Base-by-base conservation (phyloP, 2,329 filamentous ascomycete genomes). In the Colletotrichum echinochloae region DNA sequence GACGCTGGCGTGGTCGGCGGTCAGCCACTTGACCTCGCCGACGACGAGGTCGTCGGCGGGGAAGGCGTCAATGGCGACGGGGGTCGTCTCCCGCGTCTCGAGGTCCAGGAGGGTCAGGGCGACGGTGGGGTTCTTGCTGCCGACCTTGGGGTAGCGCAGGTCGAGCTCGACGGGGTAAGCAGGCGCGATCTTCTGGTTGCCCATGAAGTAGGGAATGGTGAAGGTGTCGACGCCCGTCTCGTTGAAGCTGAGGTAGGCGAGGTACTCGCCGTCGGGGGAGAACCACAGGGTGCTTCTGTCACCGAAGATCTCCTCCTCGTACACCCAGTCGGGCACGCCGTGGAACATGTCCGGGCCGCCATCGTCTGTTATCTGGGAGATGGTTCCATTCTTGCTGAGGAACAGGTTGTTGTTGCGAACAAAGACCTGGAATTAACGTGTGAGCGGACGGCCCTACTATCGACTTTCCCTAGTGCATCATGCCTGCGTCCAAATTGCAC, bases 161-260 rank as follows among this genome's bases (percentile, higher is more conserved):
- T 91, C 85, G 2, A 92, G 80, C 73, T 92, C 87, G 0, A 82
- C 78, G 1, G 90, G 90, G 75, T 93, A 92, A 0, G 85, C 80
- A 0, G 89, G 89, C 0, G 90, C 88, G 18, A 88, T 77, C 30
- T 86, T 79, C 69, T 88, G 78, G 66, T 85, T 82, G 63, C 88
- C 83, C 87, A 91, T 91, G 78, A 89, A 92, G 78, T 91, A 92
- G 0, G 89, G 88, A 14, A 93, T 84, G 0, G 86, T 88, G 77
- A 88, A 92, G 1, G 89, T 91, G 3, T 84, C 86, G 8, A 93
- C 91, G 1, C 89, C 90, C 0, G 90, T 91, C 82, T 93, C 90
- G 78, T 99, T 96, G 7, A 96, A 99, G 37, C 94, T 91, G 71
- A 99, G 84, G 79, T 97, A 99, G 28, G 96, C 94, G 69, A 99